Evolutionary conservation across 176 grass and related monocot species (phyloP), one percentile per base, ranked within the genome.

Genomic region (Aegilops speltoides): DNA sequence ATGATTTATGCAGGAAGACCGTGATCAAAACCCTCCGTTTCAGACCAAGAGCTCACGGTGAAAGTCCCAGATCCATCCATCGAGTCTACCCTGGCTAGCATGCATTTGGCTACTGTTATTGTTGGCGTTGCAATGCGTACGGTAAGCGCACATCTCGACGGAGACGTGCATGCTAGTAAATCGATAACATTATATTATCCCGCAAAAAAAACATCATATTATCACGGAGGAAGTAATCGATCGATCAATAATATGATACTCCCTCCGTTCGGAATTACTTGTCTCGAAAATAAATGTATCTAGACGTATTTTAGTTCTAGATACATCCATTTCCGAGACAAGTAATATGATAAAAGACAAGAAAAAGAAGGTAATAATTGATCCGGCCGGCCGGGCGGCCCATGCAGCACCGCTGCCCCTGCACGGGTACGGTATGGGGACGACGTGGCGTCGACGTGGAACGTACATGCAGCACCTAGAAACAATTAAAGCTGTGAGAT

Each of bases 361-460:
- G 2, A 41, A 41, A 13, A 23, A 45, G 2, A 36, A 9, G n/a
- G n/a, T 28, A 3, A 7, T 26, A 60, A 23, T 33, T 38, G 25
- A 74, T 46, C 25, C 46, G 45, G 45, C 4, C 45, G 45, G 43
- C 3, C 41, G 9, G 31, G 6, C 3, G 14, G 82, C 70, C 36
- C 43, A 82, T 87, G 63, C 63, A 32, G 43, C 70, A 20, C 62
- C 72, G 86, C 25, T 70, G 2, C 31, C 31, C 3, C 31, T 29
- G 48, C 7, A 29, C 13, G 12, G 45, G 45, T 4, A 48, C 45
- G 46, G 80, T 19, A 83, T 69, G 86, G 86, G 11, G 62, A 20
- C 33, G 86, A 83, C 46, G 78, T 22, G 78, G 57, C 79, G 22
- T 43, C 16, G 66, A 74, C 78, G 14, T 50, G 46, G 46, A 50